phyloP scores from a whole-genome alignment of 2,329 filamentous ascomycete species.

The Penicillium sclerotiorum region DNA sequence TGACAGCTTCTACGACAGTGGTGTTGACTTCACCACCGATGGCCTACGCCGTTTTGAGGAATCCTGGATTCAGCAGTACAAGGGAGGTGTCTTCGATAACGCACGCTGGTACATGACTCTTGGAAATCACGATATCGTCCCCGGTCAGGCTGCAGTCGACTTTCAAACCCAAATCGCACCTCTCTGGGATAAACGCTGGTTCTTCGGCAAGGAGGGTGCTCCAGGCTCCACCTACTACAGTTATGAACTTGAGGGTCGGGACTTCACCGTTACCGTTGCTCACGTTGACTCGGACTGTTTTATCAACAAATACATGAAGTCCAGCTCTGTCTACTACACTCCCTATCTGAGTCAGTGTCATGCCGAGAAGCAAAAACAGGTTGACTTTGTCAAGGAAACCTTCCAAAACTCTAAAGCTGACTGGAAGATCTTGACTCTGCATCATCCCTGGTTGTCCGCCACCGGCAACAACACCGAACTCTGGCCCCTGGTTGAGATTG shows the following conservation, averaged over 20 bases:
- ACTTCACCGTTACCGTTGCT: conserved; percentile 29
- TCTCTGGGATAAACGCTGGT: conserved; percentile 28
- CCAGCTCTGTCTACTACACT: conserved; percentile 25
- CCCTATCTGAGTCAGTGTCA: conserved; percentile 14
- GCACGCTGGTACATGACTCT: conserved; percentile 28
- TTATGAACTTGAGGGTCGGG: conserved; percentile 21
- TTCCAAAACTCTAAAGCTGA: conserved; percentile 25
- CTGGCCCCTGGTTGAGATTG: conserved; percentile 24
- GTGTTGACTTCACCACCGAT: conserved; percentile 26
- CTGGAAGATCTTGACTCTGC: conserved; percentile 30
- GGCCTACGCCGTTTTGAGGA: conserved; percentile 20
- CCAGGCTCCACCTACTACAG: conserved; percentile 26
- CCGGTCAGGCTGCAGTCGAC: conserved; percentile 26
- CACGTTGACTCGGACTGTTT: conserved; percentile 31
- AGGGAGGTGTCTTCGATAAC: not conserved
- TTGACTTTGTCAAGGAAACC: conserved; percentile 21
- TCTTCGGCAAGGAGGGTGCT: conserved; percentile 23
- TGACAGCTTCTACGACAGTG: conserved; percentile 31
- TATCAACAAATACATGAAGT: conserved; percentile 23
- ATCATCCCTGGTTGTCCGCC: conserved; percentile 25
- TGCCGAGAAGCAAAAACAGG: not conserved
- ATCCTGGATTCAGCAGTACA: not conserved
- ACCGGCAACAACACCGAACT: conserved; percentile 24
- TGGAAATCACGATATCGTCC: conserved; percentile 29
- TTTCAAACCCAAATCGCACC: conserved; percentile 29